Evolutionary conservation across 495 filamentous ascomycete species (phyloP).

Genomic region (Thozetella sp.): DNA sequence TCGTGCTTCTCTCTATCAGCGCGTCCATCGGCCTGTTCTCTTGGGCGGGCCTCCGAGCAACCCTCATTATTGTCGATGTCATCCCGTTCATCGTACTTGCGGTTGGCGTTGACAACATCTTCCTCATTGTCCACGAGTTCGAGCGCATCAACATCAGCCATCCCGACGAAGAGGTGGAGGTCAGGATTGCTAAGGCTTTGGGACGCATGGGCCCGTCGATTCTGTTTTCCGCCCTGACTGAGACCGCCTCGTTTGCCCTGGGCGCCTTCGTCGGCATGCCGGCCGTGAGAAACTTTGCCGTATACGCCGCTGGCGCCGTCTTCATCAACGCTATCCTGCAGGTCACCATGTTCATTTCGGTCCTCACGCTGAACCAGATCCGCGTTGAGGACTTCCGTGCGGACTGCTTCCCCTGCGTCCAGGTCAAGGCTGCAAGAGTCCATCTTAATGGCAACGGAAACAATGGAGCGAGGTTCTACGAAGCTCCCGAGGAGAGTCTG

Average conservation of each 20-base stretch:
- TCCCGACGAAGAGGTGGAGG: constrained; percentile 82
- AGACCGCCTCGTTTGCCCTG: constrained; percentile 89
- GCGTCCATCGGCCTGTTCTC: constrained; percentile 94
- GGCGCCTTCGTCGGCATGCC: constrained; percentile 98
- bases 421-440: constrained; percentile 64
- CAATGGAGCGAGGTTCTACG: constrained; percentile 49
- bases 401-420: constrained; percentile 92
- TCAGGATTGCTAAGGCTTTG: constrained; percentile 79
- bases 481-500: constrained; percentile 74
- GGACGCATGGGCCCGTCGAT: constrained; percentile 97
- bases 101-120: constrained; percentile 98
- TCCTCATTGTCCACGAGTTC: constrained; percentile 97
- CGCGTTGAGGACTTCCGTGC: constrained; percentile 82
- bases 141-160: constrained; percentile 90
- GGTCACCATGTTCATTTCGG: constrained; percentile 93
- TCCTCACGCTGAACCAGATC: constrained; percentile 86
- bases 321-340: constrained; percentile 95
- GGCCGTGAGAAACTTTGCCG: constrained; percentile 93
- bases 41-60: constrained; percentile 85
- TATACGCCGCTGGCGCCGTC: constrained; percentile 94
- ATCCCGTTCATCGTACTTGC: constrained; percentile 97
- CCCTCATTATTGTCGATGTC: constrained; percentile 96
- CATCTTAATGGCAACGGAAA: constrained; percentile 40
- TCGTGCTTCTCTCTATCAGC: constrained; percentile 96
- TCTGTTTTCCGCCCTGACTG: constrained; percentile 89